A percentile compares a stretch with the other conserved stretches of the same genome.
phyloP scores from a whole-genome alignment of 177 flowering plant genomes.

The Vitis hybrid region DNA sequence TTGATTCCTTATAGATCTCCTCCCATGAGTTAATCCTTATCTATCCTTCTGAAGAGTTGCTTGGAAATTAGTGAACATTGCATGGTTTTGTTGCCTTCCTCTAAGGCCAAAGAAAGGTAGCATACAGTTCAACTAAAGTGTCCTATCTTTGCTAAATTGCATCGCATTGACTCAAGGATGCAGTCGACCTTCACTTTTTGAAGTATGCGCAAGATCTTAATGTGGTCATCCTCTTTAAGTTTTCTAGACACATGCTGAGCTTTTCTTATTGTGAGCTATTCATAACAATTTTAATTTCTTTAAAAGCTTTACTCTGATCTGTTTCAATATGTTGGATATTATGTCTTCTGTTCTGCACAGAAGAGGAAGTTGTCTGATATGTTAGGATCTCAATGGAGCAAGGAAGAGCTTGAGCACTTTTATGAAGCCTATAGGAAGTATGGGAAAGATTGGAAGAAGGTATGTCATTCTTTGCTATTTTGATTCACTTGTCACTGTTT shows the following conservation, averaged over 20 bases:
- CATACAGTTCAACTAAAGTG: too few species aligned
- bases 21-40: too few species aligned
- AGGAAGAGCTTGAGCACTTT: constrained; percentile 80
- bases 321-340: background rate
- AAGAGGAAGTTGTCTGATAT: constrained; percentile 81
- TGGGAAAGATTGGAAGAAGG: constrained; percentile 97
- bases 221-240: background rate
- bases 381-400: constrained; percentile 91
- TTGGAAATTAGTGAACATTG: too few species aligned
- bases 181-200: too few species aligned
- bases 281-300: background rate
- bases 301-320: background rate
- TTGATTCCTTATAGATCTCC: too few species aligned
- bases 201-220: too few species aligned
- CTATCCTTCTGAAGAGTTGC: too few species aligned
- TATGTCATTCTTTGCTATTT: constrained; percentile 17
- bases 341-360: constrained; percentile 31
- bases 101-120: too few species aligned
- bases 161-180: too few species aligned
- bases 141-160: too few species aligned
- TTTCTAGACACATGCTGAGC: background rate
- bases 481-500: background rate
- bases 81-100: too few species aligned
- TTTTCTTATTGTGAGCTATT: background rate
- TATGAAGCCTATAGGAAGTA: constrained; percentile 87